These are phyloP conservation scores for Aureobasidium lini DNA, from an alignment of 2,329 filamentous ascomycete genomes.

Conservation along the genomic window DNA sequence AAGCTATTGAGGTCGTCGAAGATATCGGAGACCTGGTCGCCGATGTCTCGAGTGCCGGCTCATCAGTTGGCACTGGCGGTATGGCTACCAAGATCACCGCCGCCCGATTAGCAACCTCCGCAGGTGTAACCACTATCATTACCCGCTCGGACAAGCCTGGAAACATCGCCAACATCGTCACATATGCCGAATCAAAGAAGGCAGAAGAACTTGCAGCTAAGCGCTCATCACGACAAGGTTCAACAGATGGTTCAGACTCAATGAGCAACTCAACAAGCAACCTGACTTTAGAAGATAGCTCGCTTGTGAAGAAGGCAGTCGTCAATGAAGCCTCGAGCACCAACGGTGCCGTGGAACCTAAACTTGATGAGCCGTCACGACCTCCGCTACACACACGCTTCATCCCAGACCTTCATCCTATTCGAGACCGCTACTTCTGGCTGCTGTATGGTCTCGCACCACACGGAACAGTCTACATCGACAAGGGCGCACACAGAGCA, in stretches of 20 bases:
- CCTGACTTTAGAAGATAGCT: not conserved
- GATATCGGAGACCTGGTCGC: constrained; percentile 77
- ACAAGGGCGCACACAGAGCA: constrained; percentile 77
- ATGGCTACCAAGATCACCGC: constrained; percentile 98
- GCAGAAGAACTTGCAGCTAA: constrained; percentile 21
- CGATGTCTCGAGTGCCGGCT: constrained; percentile 87
- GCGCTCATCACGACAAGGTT: not conserved
- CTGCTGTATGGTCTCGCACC: constrained; percentile 85
- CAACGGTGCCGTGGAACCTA: constrained; percentile 22
- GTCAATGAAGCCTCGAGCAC: constrained; percentile 14
- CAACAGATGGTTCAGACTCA: not conserved
- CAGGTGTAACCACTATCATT: constrained; percentile 92
- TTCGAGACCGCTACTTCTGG: constrained; percentile 95
- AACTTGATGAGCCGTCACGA: constrained; percentile 25
- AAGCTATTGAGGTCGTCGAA: constrained; percentile 84
- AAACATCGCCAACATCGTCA: constrained; percentile 82
- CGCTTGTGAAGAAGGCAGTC: constrained; percentile 19
- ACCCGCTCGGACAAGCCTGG: constrained; percentile 88
- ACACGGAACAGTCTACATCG: constrained; percentile 87
- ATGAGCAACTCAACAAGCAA: constrained; percentile 19
- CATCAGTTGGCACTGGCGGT: constrained; percentile 81
- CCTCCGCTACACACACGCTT: constrained; percentile 82
- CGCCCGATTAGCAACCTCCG: constrained; percentile 83
- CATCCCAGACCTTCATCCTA: constrained; percentile 73
- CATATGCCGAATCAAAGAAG: constrained; percentile 63